phyloP scores from a whole-genome alignment of 192 early-diverging fungal genomes.

The Backusella liffmaniae region DNA sequence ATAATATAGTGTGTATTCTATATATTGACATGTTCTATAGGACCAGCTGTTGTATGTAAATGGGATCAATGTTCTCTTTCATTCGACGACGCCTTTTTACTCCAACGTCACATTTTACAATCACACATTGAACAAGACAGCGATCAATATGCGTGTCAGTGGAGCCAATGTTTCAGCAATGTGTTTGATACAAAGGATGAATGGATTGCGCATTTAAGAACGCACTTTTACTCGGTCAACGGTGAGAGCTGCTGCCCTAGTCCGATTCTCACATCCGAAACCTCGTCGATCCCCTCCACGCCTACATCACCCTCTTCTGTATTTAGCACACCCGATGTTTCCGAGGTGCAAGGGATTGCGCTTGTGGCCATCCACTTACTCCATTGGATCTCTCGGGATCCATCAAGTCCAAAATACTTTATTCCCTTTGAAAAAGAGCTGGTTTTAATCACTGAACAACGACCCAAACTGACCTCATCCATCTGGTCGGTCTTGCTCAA shows the following conservation, averaged over 20 bases:
- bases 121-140: constrained; percentile 35
- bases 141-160: neutral
- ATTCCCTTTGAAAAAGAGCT: constrained; percentile 30
- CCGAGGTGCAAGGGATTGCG: constrained; percentile 16
- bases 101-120: constrained; percentile 48
- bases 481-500: neutral
- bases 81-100: constrained; percentile 35
- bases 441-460: constrained; percentile 10
- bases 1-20: neutral
- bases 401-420: constrained; percentile 16
- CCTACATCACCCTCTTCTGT: neutral
- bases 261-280: neutral
- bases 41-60: constrained; percentile 28
- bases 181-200: neutral
- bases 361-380: constrained; percentile 23
- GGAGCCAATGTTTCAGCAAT: neutral
- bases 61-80: constrained; percentile 50
- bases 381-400: constrained; percentile 13
- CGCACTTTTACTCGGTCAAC: neutral
- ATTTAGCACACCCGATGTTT: constrained; percentile 11
- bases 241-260: neutral
- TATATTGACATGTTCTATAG: neutral
- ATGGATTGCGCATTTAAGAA: neutral
- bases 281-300: neutral
- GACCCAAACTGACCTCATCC: constrained; percentile 11